Base-by-base conservation (phyloP, 2,329 filamentous ascomycete genomes). In the Sclerotinia glacialis region DNA sequence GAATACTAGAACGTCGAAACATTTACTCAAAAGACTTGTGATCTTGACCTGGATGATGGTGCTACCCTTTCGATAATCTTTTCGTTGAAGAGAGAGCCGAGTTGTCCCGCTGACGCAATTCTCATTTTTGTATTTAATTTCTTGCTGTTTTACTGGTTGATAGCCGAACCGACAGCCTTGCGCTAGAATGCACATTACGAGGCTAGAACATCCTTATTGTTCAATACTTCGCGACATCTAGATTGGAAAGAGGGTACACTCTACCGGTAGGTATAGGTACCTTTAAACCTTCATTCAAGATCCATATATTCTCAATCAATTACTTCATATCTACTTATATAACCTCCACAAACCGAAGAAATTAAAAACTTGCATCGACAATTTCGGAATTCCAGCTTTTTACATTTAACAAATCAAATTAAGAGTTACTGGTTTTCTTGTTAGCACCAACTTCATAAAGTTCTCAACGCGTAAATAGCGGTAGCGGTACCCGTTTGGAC, bases 31-130 rank as follows among this genome's bases (percentile, higher is more conserved):
- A 60, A n/a, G 12, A n/a, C 18, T 65, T 58, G 44, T 37, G 23
- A 52, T 60, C 21, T 40, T 47, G 4, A 49, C 37, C 26, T 34
- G 42, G 64, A 23, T 34, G 37, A 26, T 61, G 46, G 21, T 65
- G 53, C n/a, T 31, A 14, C 18, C 18, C 37, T 42, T 65, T 60
- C 49, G 44, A 18, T 44, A 28, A 14, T 11, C 64, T 69, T 21
- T 44, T 44, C 23, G 47, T 28, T 60, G 67, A 64, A 64, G 54
- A 70, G 67, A 50, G 23, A 59, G 46, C 54, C 56, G 46, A 44
- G 21, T 50, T 50, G 68, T 72, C 69, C 54, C 64, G 44, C 54
- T 70, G 69, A 70, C 67, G 67, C 72, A 71, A 67, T 66, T 70
- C 68, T 65, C 16, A 55, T 18, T 56, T 26, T 31, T 31, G 21